Base-by-base conservation (phyloP, 1,284 basidiomycete species). In the Austropuccinia psidii region DNA sequence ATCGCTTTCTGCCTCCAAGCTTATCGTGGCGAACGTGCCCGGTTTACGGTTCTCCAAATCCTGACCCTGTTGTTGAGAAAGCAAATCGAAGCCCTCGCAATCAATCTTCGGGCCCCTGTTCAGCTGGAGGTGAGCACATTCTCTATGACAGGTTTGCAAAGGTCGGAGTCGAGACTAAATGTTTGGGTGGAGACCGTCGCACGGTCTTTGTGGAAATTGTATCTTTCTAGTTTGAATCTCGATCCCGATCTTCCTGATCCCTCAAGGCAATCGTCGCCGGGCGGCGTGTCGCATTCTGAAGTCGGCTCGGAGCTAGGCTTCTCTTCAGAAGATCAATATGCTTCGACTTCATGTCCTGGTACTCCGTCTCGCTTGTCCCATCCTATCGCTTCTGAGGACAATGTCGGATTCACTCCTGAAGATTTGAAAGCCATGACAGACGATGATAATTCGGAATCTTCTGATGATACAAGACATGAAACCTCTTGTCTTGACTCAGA, bases 51-150 rank as follows among this genome's bases (percentile, higher is more conserved):
- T 17, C 45, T 73, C 8, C 69, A 73, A 39, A 52, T 58, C 9
- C 24, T 61, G 11, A 73, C 69, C 13, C 33, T 73, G 17, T 45
- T 73, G 49, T 62, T 73, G 41, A 57, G 60, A 9, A 62, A 73
- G 50, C 69, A 73, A 35, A 54, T 61, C 35, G 58, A 73, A 61
- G 69, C 58, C 7, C 35, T 73, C 7, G 45, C 55, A 37, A 45
- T 33, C 19, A 24, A 52, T 35, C 45, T 62, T 35, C 33, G 54
- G 21, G 58, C 58, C 6, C 69, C 69, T 41, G 35, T 17, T 17
- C 31, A 52, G 33, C 47, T 73, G 5, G 58, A 73, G 60, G 69
- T 73, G 27, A 64, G 69, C 9, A 24, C 9, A 1, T 27, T 37
- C 15, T 49, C 21, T 49, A 5, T 13, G 54, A 21, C 31, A 27